phyloP scores from a whole-genome alignment of 176 grass and related monocot genomes.

The Phoenix dactylifera region DNA sequence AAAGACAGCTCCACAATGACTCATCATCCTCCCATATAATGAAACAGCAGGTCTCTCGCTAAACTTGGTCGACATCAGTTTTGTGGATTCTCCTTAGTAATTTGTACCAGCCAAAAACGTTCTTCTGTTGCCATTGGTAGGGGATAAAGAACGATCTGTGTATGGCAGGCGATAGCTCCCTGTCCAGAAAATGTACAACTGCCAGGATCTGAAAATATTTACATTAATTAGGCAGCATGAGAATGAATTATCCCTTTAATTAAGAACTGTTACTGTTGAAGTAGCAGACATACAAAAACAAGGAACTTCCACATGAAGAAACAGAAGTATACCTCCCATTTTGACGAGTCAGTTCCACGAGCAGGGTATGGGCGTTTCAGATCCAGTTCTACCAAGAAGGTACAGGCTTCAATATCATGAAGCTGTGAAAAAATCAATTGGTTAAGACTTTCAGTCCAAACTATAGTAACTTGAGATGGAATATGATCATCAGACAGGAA shows the following conservation, averaged over 20 bases:
- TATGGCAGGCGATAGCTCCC: slow-evolving; percentile 77
- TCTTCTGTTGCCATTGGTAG: slow-evolving; percentile 70
- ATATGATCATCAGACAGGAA: not conserved
- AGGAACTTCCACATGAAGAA: not conserved
- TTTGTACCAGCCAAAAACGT: slow-evolving; percentile 88
- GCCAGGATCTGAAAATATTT: slow-evolving; percentile 47
- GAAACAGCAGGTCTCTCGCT: no score
- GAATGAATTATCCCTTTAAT: not conserved
- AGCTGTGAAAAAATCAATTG: slow-evolving; percentile 30
- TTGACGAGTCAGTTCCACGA: slow-evolving; percentile 63
- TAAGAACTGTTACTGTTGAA: not conserved
- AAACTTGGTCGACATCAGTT: not conserved
- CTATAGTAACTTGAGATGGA: slow-evolving; percentile 2
- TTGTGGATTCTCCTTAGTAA: slow-evolving; percentile 42
- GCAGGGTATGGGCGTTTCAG: slow-evolving; percentile 67
- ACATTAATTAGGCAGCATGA: no score
- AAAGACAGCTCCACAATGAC: no score
- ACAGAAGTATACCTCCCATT: slow-evolving; percentile 70
- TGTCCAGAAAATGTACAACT: slow-evolving; percentile 64
- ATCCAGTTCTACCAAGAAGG: slow-evolving; percentile 79
- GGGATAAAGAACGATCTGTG: slow-evolving; percentile 93
- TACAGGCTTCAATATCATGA: slow-evolving; percentile 55
- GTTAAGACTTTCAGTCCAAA: no score
- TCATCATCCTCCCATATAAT: no score
- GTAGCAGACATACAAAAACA: no score